Base-by-base conservation (phyloP, 352 stramenopile species). In the Phytophthora quininea region DNA sequence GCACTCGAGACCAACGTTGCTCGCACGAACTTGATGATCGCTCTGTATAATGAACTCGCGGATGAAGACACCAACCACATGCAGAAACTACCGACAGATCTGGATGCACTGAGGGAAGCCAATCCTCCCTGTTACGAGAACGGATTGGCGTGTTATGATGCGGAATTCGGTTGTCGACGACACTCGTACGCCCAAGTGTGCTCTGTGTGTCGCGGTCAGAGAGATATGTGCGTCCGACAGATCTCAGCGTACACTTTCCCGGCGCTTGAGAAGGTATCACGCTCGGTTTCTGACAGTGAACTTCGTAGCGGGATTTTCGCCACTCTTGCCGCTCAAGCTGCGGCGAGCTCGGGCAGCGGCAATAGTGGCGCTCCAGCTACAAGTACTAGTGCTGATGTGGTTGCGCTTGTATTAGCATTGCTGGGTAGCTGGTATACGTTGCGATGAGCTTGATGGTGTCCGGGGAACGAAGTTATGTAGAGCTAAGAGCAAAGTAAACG, bases 121-220 rank as follows among this genome's bases (percentile, higher is more conserved):
- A 91, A 92, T 54, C 84, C 84, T 35, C 72, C 76, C 43, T 92
- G 84, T 63, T 86, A 89, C 47, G 46, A 79, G 46, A 91, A 92
- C 69, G 71, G 71, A 19, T 73, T 82, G 50, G 49, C 58, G 6
- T 92, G 84, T 62, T 86, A 80, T 53, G 64, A 88, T 19, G 58
- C 82, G 2, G 45, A 67, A 32, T 88, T 80, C 38, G 84, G 84
- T 33, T 92, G 84, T 52, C 47, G 62, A 40, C 73, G 80, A 32
- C 76, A 86, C 55, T 86, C 82, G 48, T 88, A 88, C 59, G 80
- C 76, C 4, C 84, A 91, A 51, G 82, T 90, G 15, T 92, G 82
- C 46, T 76, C 73, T 1, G 70, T 91, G 19, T 91, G 84, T 58
- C 71, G 71, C 5, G 74, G 74, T 15, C 72, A 76, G 53, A 50